phyloP scores from a whole-genome alignment of 352 stramenopile species.

The Pythium brachiatum region DNA sequence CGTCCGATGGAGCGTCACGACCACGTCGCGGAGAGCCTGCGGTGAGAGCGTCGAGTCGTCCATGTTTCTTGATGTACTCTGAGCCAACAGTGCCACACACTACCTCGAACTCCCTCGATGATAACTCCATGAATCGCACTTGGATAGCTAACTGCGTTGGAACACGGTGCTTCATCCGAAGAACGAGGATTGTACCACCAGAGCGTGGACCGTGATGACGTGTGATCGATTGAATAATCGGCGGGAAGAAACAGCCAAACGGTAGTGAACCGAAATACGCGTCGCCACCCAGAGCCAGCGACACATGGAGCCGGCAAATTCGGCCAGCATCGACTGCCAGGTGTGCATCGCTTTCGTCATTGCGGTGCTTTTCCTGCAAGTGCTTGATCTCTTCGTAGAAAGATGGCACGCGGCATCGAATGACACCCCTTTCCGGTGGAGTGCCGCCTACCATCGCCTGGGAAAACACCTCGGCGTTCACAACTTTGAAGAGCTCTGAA shows the following conservation, averaged over 20 bases:
- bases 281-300: conserved; percentile 41
- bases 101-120: conserved; percentile 20
- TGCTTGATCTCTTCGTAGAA: conserved; percentile 58
- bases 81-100: conserved; percentile 22
- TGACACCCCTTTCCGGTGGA: conserved; percentile 15
- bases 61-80: conserved; percentile 16
- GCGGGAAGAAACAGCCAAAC: conserved; percentile 58
- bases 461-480: conserved; percentile 26
- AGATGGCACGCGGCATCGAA: conserved; percentile 45
- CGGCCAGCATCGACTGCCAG: background rate
- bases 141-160: conserved; percentile 40
- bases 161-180: conserved; percentile 77
- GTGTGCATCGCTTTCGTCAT: background rate
- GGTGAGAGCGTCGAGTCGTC: background rate
- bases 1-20: conserved; percentile 18
- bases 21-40: background rate
- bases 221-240: conserved; percentile 56
- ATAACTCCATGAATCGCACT: conserved; percentile 51
- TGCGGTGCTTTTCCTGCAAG: conserved; percentile 8
- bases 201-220: conserved; percentile 65
- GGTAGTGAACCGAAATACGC: conserved; percentile 40
- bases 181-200: conserved; percentile 48
- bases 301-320: conserved; percentile 38
- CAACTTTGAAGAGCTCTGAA: conserved; percentile 32
- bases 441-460: background rate